phyloP scores from a whole-genome alignment of 345 rosid species.

The Syzygium aqueum region DNA sequence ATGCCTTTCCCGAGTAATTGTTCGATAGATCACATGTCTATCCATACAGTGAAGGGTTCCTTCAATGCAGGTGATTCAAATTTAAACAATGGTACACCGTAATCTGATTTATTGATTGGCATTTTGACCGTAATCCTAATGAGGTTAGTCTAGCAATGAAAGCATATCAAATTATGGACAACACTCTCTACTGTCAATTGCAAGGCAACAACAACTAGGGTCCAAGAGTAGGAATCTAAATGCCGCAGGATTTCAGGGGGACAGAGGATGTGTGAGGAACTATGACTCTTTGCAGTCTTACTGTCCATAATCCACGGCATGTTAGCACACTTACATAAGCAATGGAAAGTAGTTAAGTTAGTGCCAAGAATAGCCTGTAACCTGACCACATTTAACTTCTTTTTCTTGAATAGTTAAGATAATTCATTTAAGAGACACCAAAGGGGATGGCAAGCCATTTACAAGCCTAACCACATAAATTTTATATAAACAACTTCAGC shows the following conservation, averaged over 20 bases:
- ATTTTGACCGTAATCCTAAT: neutral
- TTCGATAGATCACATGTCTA: neutral
- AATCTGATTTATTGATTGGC: neutral
- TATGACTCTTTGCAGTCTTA: neutral
- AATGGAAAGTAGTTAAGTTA: too few relatives aligned
- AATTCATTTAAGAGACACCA: too few relatives aligned
- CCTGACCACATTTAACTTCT: too few relatives aligned
- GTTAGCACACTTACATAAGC: neutral
- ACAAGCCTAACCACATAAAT: too few relatives aligned
- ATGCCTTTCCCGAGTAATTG: neutral
- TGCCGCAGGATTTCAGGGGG: neutral
- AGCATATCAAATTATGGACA: neutral
- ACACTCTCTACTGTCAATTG: neutral
- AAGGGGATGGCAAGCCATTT: too few relatives aligned
- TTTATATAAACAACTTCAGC: too few relatives aligned
- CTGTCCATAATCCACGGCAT: neutral
- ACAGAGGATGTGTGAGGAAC: neutral
- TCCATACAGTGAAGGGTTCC: neutral
- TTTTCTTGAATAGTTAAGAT: too few relatives aligned
- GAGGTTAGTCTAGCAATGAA: neutral
- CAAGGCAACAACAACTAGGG: neutral
- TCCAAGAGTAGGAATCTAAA: neutral
- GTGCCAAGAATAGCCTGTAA: too few relatives aligned
- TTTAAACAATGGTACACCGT: neutral
- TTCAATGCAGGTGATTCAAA: neutral